Percentiles rank a stretch among this genome's conserved stretches.
Conservation (phyloP, 352 stramenopile species). For the Peronospora tabacina region DNA sequence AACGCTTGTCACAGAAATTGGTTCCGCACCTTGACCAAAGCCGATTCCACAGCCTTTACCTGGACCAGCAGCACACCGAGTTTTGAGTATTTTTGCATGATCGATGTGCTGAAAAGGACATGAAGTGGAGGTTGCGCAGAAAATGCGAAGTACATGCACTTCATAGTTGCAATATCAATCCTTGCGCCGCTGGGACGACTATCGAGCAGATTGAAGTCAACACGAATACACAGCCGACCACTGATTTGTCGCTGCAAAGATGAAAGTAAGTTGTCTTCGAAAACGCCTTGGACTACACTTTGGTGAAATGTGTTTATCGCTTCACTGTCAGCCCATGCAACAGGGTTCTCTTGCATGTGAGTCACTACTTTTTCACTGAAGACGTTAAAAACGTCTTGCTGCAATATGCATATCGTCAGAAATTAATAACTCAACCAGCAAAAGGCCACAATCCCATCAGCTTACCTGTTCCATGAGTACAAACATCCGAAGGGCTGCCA, state of each 20-base stretch:
- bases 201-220: constrained; percentile 46
- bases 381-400: constrained; percentile 66
- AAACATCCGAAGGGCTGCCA: constrained; percentile 45
- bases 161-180: constrained; percentile 52
- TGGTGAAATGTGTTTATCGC: constrained; percentile 48
- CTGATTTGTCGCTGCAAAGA: constrained; percentile 31
- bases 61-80: constrained; percentile 52
- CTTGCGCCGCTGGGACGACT: constrained; percentile 21
- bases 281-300: constrained; percentile 41
- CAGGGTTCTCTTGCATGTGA: constrained; percentile 43
- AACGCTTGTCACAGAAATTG: background rate
- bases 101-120: constrained; percentile 50
- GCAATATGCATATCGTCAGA: constrained; percentile 2
- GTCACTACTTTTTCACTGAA: constrained; percentile 43
- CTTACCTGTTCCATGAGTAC: constrained; percentile 71
- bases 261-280: constrained; percentile 38
- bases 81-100: constrained; percentile 57
- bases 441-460: background rate
- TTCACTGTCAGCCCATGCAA: constrained; percentile 53
- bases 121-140: constrained; percentile 37
- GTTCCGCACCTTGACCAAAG: constrained; percentile 42
- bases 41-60: constrained; percentile 53
- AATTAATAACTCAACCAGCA: constrained; percentile 1
- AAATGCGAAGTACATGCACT: constrained; percentile 56
- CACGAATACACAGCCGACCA: constrained; percentile 37